phyloP scores from a whole-genome alignment of 768 basidiomycete genomes.

The Termitomyces sp. region DNA sequence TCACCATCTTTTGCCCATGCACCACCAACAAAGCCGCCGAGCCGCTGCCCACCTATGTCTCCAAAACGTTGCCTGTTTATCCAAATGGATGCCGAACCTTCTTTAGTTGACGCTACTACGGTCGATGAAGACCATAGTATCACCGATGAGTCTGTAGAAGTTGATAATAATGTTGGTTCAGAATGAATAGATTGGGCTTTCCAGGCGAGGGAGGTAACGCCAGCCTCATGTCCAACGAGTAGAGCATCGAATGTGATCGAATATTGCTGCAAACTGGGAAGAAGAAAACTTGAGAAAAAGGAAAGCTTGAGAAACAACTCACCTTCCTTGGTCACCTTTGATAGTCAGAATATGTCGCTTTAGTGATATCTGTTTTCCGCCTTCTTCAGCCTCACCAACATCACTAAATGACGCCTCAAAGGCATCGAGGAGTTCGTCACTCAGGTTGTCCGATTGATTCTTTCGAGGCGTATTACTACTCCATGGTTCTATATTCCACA shows the following conservation, averaged over 20 bases:
- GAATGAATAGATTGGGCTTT: slow-evolving; percentile 32
- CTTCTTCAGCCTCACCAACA: slow-evolving; percentile 67
- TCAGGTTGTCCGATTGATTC: slow-evolving; percentile 25
- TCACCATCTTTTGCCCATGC: slow-evolving; percentile 63
- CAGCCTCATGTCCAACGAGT: slow-evolving; percentile 93
- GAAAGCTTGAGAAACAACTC: slow-evolving; percentile 10
- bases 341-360: slow-evolving; percentile 78
- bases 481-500: slow-evolving; percentile 78
- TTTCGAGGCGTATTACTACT: slow-evolving; percentile 14
- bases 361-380: slow-evolving; percentile 81
- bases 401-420: slow-evolving; percentile 82
- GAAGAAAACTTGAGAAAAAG: not conserved
- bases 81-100: slow-evolving; percentile 69
- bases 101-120: slow-evolving; percentile 26
- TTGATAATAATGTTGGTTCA: slow-evolving; percentile 68
- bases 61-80: slow-evolving; percentile 89
- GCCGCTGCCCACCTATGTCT: slow-evolving; percentile 85
- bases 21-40: slow-evolving; percentile 90
- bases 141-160: slow-evolving; percentile 91
- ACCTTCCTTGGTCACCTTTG: slow-evolving; percentile 39
- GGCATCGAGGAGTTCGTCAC: slow-evolving; percentile 77
- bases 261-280: slow-evolving; percentile 41
- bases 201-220: slow-evolving; percentile 88
- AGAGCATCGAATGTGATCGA: slow-evolving; percentile 91
- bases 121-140: slow-evolving; percentile 89